Evolutionary conservation across 352 stramenopile genomes (phyloP).

Genomic region (Phytopythium boreale): DNA sequence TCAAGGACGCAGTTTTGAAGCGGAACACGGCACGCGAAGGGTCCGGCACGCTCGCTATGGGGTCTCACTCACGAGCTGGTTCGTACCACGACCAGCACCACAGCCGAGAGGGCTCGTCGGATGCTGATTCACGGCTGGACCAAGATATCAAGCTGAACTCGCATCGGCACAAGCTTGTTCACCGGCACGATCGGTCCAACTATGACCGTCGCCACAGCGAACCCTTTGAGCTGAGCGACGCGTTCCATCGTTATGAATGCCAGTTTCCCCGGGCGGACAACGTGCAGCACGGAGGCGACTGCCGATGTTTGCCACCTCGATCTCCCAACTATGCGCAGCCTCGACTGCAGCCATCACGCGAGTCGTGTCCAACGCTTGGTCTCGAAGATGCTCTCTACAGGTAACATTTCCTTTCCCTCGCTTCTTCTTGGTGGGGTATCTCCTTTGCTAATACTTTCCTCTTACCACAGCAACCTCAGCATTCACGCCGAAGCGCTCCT

Average conservation of each 20-base stretch:
- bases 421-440: neutral
- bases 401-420: neutral
- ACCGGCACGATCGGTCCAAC: neutral
- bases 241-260: neutral
- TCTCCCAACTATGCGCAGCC: neutral
- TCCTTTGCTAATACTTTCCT: neutral
- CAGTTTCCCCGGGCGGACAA: neutral
- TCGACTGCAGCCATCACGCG: neutral
- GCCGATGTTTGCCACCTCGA: neutral
- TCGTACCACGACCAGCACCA: neutral
- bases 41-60: neutral
- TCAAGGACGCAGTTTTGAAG: slow-evolving; percentile 55
- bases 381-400: slow-evolving; percentile 32
- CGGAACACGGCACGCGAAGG: slow-evolving; percentile 15
- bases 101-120: neutral
- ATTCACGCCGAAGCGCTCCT: slow-evolving; percentile 54
- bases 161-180: neutral
- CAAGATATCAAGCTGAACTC: neutral
- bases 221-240: neutral
- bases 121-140: neutral
- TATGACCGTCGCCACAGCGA: neutral
- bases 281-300: slow-evolving; percentile 1
- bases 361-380: neutral
- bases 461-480: slow-evolving; percentile 36
- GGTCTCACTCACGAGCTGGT: neutral